A percentile compares a stretch with the other conserved stretches of the same genome.
Conservation (phyloP, 805 yeast species). For the Dipodascopsis uninucleata region DNA sequence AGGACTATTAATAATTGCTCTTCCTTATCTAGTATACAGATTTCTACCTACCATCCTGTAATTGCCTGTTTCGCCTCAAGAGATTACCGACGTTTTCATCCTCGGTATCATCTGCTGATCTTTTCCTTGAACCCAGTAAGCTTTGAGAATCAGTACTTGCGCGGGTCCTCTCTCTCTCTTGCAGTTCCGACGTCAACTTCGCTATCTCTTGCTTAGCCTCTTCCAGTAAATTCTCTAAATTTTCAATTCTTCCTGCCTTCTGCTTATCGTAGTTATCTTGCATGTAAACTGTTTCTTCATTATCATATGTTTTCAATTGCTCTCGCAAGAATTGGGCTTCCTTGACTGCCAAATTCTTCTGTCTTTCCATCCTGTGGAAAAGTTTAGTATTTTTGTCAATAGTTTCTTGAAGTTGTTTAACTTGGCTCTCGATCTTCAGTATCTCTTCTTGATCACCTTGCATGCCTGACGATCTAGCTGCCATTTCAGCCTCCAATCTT, state of each 20-base stretch:
- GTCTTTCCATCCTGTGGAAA: conserved; percentile 44
- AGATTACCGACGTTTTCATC: conserved; percentile 35
- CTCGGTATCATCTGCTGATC: conserved; percentile 22
- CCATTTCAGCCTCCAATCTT: conserved; percentile 34
- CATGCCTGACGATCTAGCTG: conserved; percentile 25
- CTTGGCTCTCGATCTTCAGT: conserved; percentile 30
- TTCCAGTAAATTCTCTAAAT: conserved; percentile 49
- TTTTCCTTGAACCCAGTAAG: conserved; percentile 26
- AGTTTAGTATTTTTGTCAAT: conserved; percentile 42
- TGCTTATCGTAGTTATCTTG: conserved; percentile 25
- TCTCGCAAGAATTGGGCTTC: conserved; percentile 58
- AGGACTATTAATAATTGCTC: not conserved
- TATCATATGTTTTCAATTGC: conserved; percentile 52
- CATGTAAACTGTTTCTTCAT: conserved; percentile 32
- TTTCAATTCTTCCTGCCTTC: conserved; percentile 32
- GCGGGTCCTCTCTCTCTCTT: conserved; percentile 33
- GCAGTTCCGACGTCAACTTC: conserved; percentile 42
- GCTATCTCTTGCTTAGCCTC: conserved; percentile 53
- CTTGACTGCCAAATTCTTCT: conserved; percentile 49
- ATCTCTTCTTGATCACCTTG: conserved; percentile 32
- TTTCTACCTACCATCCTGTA: conserved; percentile 30
- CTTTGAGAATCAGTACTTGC: conserved; percentile 13
- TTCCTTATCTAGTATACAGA: not conserved
- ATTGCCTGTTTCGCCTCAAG: conserved; percentile 44
- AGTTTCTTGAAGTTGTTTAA: conserved; percentile 36